These are phyloP conservation scores for Kwoniella sp. DNA, from an alignment of 768 basidiomycete species.

Conservation along the genomic window DNA sequence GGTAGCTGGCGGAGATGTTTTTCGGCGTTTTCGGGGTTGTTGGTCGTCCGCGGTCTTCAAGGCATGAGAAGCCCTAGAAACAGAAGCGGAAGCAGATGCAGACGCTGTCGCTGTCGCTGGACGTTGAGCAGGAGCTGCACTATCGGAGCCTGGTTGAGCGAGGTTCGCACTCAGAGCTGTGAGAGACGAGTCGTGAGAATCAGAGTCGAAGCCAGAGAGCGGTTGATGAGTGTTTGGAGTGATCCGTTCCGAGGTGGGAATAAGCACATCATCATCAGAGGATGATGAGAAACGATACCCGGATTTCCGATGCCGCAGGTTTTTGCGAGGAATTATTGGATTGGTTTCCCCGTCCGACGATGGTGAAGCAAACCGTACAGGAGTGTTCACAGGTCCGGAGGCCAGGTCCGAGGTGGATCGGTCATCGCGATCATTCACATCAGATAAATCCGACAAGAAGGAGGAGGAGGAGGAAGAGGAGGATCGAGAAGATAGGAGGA, in stretches of 20 bases:
- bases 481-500: no score
- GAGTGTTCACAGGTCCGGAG: no score
- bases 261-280: neutral
- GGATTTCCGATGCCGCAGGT: no score
- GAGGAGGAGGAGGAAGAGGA: no score
- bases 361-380: no score
- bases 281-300: no score
- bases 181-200: slow-evolving; percentile 1
- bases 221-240: neutral
- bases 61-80: neutral
- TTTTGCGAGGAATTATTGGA: no score
- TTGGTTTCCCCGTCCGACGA: no score
- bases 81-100: neutral
- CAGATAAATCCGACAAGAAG: no score
- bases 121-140: slow-evolving; percentile 4
- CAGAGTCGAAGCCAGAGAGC: neutral
- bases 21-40: slow-evolving; percentile 23
- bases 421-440: no score
- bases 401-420: no score
- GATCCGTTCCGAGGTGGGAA: neutral
- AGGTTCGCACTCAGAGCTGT: slow-evolving; percentile 16
- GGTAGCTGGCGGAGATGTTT: slow-evolving; percentile 9
- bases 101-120: neutral
- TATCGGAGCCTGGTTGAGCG: neutral
- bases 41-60: slow-evolving; percentile 1